phyloP scores from a whole-genome alignment of 1,139 yeast species.

The Saccharomycopsis hybrid region DNA sequence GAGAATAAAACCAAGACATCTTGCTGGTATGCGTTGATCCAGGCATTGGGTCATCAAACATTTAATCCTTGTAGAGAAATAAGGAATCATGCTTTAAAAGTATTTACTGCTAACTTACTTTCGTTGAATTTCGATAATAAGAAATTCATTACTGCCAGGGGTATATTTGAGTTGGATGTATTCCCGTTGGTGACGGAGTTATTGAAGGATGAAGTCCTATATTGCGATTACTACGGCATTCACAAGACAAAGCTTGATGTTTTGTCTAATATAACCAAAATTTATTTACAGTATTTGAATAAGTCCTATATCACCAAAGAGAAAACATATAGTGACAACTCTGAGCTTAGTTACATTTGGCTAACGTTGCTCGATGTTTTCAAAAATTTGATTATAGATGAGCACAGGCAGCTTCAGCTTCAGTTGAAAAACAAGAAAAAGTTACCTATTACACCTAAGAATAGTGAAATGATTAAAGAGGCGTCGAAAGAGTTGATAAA shows the following conservation, averaged over 20 bases:
- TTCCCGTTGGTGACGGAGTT: constrained; percentile 68
- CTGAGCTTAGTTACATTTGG: constrained; percentile 32
- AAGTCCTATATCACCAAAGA: constrained; percentile 29
- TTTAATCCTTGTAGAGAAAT: constrained; percentile 80
- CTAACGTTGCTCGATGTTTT: constrained; percentile 16
- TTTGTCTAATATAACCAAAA: constrained; percentile 61
- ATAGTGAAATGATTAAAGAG: constrained; percentile 11
- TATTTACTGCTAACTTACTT: constrained; percentile 44
- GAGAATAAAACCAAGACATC: constrained; percentile 20
- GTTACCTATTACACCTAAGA: constrained; percentile 1
- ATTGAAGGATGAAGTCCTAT: constrained; percentile 59
- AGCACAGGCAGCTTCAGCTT: constrained; percentile 10
- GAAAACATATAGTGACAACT: constrained; percentile 1
- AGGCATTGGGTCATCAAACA: constrained; percentile 83
- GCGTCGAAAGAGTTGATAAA: constrained; percentile 17
- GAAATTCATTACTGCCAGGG: constrained; percentile 39
- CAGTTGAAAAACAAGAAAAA: constrained; percentile 10
- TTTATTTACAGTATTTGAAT: constrained; percentile 55
- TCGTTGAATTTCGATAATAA: constrained; percentile 28
- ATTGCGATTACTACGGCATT: constrained; percentile 61
- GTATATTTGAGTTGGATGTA: constrained; percentile 65
- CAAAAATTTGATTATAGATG: constrained; percentile 16
- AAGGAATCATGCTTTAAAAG: constrained; percentile 54
- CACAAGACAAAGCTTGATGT: constrained; percentile 59
- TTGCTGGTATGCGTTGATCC: constrained; percentile 51